Base-by-base conservation (phyloP, 352 stramenopile genomes). In the Pythium oligandrum region DNA sequence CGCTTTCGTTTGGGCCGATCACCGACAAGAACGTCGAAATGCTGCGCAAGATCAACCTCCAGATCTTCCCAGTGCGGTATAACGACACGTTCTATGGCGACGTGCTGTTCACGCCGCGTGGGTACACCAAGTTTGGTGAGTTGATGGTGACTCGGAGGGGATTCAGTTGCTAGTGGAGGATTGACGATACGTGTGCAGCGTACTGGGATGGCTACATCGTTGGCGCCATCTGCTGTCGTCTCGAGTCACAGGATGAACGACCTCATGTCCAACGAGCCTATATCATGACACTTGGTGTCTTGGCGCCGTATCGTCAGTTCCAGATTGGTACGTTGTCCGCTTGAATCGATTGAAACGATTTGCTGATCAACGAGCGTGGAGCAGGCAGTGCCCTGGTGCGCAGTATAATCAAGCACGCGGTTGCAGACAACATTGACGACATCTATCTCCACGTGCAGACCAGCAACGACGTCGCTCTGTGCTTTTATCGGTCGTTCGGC, bases 281-380 rank as follows among this genome's bases (percentile, higher is more conserved):
- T 65, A 97, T 98, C 51, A 98, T 98, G 93, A 98, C 92, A 33
- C 74, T 98, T 2, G 92, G 85, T 30, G 86, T 98, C 8, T 62
- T 98, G 33, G 83, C 90, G 35, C 67, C 75, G 26, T 98, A 97
- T 68, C 82, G 91, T 11, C 77, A 89, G 32, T 72, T 73, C 44
- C 68, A 66, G 39, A 88, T 98, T 60, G 83, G 86, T 57, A 75
- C 59, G 52, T 35, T 26, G 17, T 26, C 17, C 17, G 17, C 17
- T 26, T 26, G 17, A 26, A 26, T 26, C 17, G 17, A 26, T 26
- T 26, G 17, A 26, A 26, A 26, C 17, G 17, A 26, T 26, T 26
- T 26, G 17, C 17, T 26, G 17, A 26, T 26, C 17, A 26, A 26
- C 17, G 17, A 26, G 17, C 17, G 17, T 26, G 17, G 38, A 26